Base-by-base conservation (phyloP, 306 rosid genomes). In the Coriaria nepalensis region DNA sequence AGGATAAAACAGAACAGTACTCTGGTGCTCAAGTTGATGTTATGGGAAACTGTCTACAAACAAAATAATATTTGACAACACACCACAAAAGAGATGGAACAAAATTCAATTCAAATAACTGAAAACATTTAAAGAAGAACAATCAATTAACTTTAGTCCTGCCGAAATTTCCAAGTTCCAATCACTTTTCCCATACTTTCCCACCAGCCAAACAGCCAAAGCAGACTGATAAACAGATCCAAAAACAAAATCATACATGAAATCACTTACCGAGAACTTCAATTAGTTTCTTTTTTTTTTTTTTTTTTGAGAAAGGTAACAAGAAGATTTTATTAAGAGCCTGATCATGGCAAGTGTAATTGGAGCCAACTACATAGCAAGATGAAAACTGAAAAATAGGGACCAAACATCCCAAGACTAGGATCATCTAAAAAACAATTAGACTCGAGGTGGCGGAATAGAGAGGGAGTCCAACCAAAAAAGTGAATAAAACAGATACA, bases 201-300 rank as follows among this genome's bases (percentile, higher is more conserved):
- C 29, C 29, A 36, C 12, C 37, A 47, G 50, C 54, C 61, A 50
- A 62, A 53, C 59, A 52, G 12, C 13, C 32, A 7, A 15, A 6
- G 8, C 8, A 62, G 45, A 58, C 13, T 11, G 13, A 6, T 35
- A 13, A 40, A n/a, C 32, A 13, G 6, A 10, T 15, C 9, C 52
- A 12, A 56, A 0, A 5, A 40, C 5, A 36, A 34, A 6, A 13
- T 2, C 13, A 11, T 4, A 6, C 0, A 7, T 2, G 9, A 9
- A 35, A 32, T 4, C 11, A 33, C 7, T 35, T n/a, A 37, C 40
- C 10, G 2, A 35, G 36, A 5, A 43, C 38, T 33, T 11, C 8
- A 55, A 37, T 12, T 46, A 37, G 29, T 1, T 1, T 20, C 3
- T 20, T 20, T 20, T 20, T 3, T 20, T 20, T 20, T 20, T 20